Percentiles rank a stretch among this genome's conserved stretches.
phyloP scores from a whole-genome alignment of 805 yeast species.

The Lipomyces lipofer region DNA sequence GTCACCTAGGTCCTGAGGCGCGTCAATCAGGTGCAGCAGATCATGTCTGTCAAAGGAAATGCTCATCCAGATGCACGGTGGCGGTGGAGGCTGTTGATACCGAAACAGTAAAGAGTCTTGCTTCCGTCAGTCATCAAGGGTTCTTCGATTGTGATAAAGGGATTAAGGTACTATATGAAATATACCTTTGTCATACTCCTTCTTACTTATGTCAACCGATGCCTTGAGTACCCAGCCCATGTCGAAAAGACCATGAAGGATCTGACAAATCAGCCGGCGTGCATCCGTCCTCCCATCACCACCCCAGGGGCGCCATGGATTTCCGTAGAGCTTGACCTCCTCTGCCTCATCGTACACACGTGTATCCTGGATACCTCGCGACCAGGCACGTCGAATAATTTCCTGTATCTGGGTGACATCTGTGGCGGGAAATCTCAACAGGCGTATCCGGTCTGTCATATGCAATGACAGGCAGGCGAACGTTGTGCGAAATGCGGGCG shows the following conservation, averaged over 20 bases:
- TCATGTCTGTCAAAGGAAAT: background rate
- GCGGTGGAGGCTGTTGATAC: background rate
- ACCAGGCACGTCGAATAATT: background rate
- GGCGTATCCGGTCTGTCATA: background rate
- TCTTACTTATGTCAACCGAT: conserved; percentile 1
- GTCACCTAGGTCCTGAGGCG: background rate
- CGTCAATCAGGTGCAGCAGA: background rate
- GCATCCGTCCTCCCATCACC: background rate
- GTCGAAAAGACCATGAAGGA: background rate
- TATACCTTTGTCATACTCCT: conserved; percentile 1
- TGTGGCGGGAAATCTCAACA: background rate
- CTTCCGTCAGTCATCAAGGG: background rate
- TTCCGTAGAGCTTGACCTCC: background rate
- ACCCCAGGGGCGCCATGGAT: background rate
- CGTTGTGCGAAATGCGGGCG: background rate
- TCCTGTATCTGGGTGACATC: background rate
- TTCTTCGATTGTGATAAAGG: background rate
- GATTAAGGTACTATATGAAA: background rate
- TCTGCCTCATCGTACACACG: background rate
- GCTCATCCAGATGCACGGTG: conserved; percentile 1
- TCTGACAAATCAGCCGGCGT: background rate
- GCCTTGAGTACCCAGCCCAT: background rate
- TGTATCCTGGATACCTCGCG: background rate
- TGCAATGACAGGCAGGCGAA: background rate
- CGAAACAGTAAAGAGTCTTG: background rate